A percentile compares a stretch with the other conserved stretches of the same genome.
These are phyloP conservation scores for Lentinula detonsa DNA, from an alignment of 768 basidiomycete genomes.

Conservation along the genomic window DNA sequence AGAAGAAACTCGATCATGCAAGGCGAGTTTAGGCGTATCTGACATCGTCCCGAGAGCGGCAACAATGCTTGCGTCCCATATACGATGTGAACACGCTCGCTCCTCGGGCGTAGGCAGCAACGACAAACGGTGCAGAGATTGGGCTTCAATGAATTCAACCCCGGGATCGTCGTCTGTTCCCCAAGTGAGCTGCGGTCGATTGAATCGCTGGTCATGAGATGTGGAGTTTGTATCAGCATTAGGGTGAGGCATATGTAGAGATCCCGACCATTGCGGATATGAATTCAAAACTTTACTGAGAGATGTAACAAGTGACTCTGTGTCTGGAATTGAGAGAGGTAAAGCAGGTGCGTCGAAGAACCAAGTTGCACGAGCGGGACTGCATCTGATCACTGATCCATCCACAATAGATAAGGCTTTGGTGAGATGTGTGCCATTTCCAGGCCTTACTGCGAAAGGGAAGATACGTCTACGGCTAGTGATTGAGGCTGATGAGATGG, in stretches of 20 bases:
- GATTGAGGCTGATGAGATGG: neutral
- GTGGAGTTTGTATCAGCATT: neutral
- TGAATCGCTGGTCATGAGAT: slow-evolving; percentile 19
- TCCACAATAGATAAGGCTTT: slow-evolving; percentile 24
- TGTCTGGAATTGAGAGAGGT: neutral
- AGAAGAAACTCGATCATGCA: slow-evolving; percentile 15
- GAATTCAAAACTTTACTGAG: slow-evolving; percentile 16
- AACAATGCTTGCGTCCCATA: slow-evolving; percentile 11
- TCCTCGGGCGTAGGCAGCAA: slow-evolving; percentile 10
- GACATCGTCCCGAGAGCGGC: slow-evolving; percentile 13
- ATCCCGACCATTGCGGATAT: slow-evolving; percentile 26
- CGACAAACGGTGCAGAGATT: slow-evolving; percentile 10
- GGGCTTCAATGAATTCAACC: slow-evolving; percentile 22
- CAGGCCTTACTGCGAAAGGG: neutral
- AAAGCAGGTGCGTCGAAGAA: slow-evolving; percentile 13
- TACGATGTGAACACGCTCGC: neutral
- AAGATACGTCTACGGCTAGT: neutral
- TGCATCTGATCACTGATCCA: slow-evolving; percentile 18
- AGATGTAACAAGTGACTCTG: slow-evolving; percentile 6
- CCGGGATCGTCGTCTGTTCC: slow-evolving; percentile 21
- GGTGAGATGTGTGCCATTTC: neutral
- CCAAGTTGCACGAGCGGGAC: slow-evolving; percentile 22
- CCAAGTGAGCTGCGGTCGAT: slow-evolving; percentile 20
- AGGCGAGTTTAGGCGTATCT: slow-evolving; percentile 15
- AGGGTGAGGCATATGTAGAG: slow-evolving; percentile 17